Conservation (phyloP, 495 filamentous ascomycete species). For the Friedmanniomyces endolithicus region DNA sequence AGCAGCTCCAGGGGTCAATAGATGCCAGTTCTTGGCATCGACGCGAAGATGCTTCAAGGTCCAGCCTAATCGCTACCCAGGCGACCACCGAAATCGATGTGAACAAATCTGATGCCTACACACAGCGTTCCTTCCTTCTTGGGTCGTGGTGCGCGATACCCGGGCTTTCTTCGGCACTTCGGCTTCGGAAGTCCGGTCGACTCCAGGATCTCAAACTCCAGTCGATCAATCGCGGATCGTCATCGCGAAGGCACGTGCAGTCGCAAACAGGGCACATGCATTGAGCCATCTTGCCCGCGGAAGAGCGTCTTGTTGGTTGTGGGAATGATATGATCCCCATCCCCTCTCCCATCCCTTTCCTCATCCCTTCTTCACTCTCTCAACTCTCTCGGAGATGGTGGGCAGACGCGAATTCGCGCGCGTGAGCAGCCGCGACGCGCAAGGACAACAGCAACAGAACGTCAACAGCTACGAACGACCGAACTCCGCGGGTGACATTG, state of each 20-base stretch:
- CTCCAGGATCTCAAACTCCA: too few relatives aligned
- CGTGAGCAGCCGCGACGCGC: background rate
- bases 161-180: too few relatives aligned
- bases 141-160: too few relatives aligned
- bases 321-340: background rate
- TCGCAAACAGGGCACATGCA: background rate
- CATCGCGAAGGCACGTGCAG: background rate
- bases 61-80: too few relatives aligned
- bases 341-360: background rate
- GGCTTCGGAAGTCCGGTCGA: too few relatives aligned
- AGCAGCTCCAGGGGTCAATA: too few relatives aligned
- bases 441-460: background rate
- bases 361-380: background rate
- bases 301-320: background rate
- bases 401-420: conserved; percentile 13
- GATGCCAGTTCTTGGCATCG: too few relatives aligned
- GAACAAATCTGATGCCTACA: too few relatives aligned
- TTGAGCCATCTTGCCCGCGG: background rate
- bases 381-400: too few relatives aligned
- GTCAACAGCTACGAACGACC: background rate
- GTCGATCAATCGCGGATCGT: background rate
- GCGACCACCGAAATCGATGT: too few relatives aligned
- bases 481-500: background rate
- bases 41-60: too few relatives aligned
- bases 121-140: background rate